Evolutionary conservation across 805 yeast genomes (phyloP), one percentile per base, ranked within the genome.

Genomic region (Barnettozyma sucrosica): DNA sequence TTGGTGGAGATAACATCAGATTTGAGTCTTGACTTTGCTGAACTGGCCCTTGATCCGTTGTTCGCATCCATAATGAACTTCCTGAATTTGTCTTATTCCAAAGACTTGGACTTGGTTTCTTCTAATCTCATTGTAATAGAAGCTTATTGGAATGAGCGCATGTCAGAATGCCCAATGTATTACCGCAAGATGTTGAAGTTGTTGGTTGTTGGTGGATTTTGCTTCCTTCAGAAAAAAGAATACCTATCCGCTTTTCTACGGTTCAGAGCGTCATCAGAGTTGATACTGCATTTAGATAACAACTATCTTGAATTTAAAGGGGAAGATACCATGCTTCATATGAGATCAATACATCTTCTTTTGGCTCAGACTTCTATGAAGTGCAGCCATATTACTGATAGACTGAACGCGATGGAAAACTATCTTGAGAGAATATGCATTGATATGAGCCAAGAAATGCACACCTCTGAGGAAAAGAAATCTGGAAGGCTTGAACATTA

Each of bases 401-500:
- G 6, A 33, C 36, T 16, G 16, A 23, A n/a, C 9, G 2, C 7
- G n/a, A 23, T 32, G 44, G 33, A 21, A 21, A 13, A 8, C 13
- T n/a, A 10, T 21, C 20, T 16, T 16, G 21, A 39, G 21, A 19
- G 14, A 1, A 36, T 34, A 32, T 49, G 47, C 26, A 36, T 43
- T 19, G 28, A 28, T 5, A 43, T 48, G 41, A 51, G 52, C 25
- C 45, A 47, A 3, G 41, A 13, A 1, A 43, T 49, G 36, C 23
- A 36, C 13, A 13, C 43, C 5, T 14, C 18, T 2, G 28, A 39
- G 9, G 56, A 53, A 24, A 24, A 19, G 3, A 19, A 39, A 7
- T 21, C 14, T 18, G 56, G 56, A 7, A 49, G 39, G 28, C 30
- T 53, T 13, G 51, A 48, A 23, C 13, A 16, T 19, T 51, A 47